phyloP scores from a whole-genome alignment of 305 asterid species.

The Striga hermonthica region DNA sequence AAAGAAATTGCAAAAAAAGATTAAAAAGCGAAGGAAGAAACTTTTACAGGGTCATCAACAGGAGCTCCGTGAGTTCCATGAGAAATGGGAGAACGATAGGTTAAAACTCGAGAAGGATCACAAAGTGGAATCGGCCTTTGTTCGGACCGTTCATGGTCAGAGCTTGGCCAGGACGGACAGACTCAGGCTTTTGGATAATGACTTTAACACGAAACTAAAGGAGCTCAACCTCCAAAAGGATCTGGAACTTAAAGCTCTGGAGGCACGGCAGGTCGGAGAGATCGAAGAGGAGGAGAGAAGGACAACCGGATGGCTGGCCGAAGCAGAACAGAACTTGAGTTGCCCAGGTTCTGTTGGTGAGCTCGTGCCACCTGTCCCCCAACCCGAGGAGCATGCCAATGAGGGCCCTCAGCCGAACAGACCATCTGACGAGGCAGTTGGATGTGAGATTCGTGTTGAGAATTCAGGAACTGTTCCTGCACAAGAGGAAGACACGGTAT shows the following conservation, averaged over 20 bases:
- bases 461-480: constrained; percentile 27
- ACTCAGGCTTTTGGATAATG: constrained; percentile 44
- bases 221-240: constrained; percentile 43
- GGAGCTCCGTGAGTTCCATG: constrained; percentile 45
- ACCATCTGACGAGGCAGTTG: constrained; percentile 32
- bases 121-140: constrained; percentile 47
- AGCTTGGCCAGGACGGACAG: constrained; percentile 38
- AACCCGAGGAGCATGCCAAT: constrained; percentile 37
- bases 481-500: constrained; percentile 31
- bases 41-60: constrained; percentile 41
- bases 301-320: constrained; percentile 37
- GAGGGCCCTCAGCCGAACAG: constrained; percentile 33
- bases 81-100: constrained; percentile 47
- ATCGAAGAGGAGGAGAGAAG: constrained; percentile 46
- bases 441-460: constrained; percentile 26
- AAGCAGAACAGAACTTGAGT: constrained; percentile 33
- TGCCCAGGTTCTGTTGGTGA: constrained; percentile 31
- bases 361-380: constrained; percentile 36
- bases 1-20: constrained; percentile 37
- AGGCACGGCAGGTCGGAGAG: constrained; percentile 48
- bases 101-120: constrained; percentile 40
- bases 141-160: constrained; percentile 46
- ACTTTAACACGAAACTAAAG: constrained; percentile 43
- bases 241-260: constrained; percentile 40
- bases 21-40: constrained; percentile 45